Conservation (phyloP, 495 filamentous ascomycete genomes). For the Neurospora sp. region DNA sequence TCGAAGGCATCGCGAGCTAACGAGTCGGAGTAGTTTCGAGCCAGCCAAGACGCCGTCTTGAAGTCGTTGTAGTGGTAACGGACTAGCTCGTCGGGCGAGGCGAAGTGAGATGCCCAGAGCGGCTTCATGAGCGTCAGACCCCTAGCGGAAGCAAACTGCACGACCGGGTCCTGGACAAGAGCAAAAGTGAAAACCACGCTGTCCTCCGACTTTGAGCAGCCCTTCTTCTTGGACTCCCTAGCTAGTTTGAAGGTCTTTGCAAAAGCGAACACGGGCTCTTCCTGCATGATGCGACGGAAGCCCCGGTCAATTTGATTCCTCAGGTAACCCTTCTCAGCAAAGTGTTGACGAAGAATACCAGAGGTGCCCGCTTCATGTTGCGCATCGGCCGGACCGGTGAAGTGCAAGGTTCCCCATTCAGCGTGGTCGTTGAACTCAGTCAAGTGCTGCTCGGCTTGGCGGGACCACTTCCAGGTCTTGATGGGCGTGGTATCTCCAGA, state of each 20-base stretch:
- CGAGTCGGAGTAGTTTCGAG: conserved; percentile 68
- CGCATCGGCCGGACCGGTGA: conserved; percentile 55
- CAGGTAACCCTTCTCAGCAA: conserved; percentile 59
- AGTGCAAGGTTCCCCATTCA: conserved; percentile 85
- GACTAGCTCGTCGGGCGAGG: conserved; percentile 51
- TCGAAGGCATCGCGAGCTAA: conserved; percentile 65
- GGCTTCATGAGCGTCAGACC: conserved; percentile 78
- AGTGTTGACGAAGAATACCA: conserved; percentile 54
- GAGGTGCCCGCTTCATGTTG: conserved; percentile 62
- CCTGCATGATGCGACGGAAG: conserved; percentile 66
- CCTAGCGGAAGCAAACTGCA: conserved; percentile 73
- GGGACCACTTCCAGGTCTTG: conserved; percentile 52
- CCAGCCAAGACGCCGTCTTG: conserved; percentile 47
- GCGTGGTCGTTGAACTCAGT: conserved; percentile 66
- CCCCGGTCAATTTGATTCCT: conserved; percentile 43
- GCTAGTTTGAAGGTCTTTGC: conserved; percentile 60
- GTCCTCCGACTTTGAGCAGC: conserved; percentile 19
- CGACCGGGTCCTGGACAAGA: conserved; percentile 71
- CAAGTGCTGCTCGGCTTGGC: conserved; percentile 54
- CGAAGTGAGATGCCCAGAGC: conserved; percentile 72
- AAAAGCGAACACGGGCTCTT: conserved; percentile 87
- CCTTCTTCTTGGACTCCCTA: conserved; percentile 9
- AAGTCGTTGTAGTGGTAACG: conserved; percentile 69
- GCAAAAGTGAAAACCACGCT: conserved; percentile 75
- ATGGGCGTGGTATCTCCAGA: conserved; percentile 16